phyloP scores from a whole-genome alignment of 2,329 filamentous ascomycete species.

The Aspergillus niger region DNA sequence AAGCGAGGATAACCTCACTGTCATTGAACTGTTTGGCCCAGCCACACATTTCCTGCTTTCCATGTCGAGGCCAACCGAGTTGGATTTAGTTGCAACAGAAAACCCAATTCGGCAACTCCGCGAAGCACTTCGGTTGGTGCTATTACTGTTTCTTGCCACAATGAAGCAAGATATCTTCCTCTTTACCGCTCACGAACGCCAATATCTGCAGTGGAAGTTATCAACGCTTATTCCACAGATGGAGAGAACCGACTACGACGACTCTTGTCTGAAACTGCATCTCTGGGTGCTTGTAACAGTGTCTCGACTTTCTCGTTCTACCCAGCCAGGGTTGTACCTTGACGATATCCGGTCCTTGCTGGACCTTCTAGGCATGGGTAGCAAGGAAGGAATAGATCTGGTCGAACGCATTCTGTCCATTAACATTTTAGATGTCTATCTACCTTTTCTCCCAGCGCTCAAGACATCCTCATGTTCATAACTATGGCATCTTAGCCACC shows the following conservation, averaged over 20 bases:
- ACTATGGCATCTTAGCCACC: background rate
- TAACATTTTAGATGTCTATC: background rate
- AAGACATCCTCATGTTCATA: background rate
- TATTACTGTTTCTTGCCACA: background rate
- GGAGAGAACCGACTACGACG: background rate
- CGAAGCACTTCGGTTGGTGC: background rate
- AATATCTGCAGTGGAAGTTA: background rate
- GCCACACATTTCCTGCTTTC: conserved; percentile 1
- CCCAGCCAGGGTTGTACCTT: background rate
- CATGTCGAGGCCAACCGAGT: background rate
- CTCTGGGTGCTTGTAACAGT: conserved; percentile 2
- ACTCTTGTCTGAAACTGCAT: background rate
- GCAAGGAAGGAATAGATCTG: background rate
- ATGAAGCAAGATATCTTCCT: conserved; percentile 1
- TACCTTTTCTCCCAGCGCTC: background rate
- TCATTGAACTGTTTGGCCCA: background rate
- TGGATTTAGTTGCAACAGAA: background rate
- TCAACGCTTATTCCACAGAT: background rate
- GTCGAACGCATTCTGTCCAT: background rate
- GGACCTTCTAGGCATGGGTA: background rate
- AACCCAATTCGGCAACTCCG: background rate
- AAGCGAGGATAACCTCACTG: background rate
- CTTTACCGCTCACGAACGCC: background rate
- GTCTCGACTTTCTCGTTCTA: background rate
- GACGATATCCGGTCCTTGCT: background rate